These are phyloP conservation scores for Prunus armeniaca DNA, from an alignment of 306 rosid species.

Conservation along the genomic window DNA sequence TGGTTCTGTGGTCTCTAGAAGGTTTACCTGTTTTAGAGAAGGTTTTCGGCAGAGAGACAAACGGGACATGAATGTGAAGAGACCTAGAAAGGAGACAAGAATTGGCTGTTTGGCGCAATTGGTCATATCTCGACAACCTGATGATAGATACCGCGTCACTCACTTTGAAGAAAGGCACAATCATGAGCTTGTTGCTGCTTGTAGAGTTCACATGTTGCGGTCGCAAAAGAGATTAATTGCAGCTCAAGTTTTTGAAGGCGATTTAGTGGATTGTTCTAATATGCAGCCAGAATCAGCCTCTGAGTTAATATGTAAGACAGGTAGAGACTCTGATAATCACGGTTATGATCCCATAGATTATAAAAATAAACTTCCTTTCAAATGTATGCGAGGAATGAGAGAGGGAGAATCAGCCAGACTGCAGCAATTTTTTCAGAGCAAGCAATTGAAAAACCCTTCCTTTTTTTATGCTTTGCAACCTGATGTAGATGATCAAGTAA, in stretches of 20 bases:
- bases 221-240: conserved; percentile 53
- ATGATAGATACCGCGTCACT: conserved; percentile 56
- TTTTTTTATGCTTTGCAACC: conserved; percentile 57
- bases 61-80: conserved; percentile 39
- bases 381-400: conserved; percentile 30
- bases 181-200: conserved; percentile 60
- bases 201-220: conserved; percentile 53
- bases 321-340: conserved; percentile 24
- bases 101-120: conserved; percentile 65
- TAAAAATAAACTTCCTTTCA: conserved; percentile 41
- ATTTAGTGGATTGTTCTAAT: conserved; percentile 26
- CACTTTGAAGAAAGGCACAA: conserved; percentile 64
- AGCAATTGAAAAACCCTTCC: conserved; percentile 42
- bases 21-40: conserved; percentile 66
- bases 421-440: conserved; percentile 41
- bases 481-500: conserved; percentile 47
- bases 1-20: conserved; percentile 58
- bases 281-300: conserved; percentile 22
- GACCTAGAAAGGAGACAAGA: conserved; percentile 62
- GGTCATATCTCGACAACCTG: conserved; percentile 55
- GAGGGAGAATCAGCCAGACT: conserved; percentile 48
- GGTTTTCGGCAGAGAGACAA: conserved; percentile 63
- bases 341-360: conserved; percentile 32
- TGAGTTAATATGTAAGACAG: conserved; percentile 17
- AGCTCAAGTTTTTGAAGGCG: conserved; percentile 33